Conservation (phyloP, 345 rosid species). For the Bretschneidera sinensis region DNA sequence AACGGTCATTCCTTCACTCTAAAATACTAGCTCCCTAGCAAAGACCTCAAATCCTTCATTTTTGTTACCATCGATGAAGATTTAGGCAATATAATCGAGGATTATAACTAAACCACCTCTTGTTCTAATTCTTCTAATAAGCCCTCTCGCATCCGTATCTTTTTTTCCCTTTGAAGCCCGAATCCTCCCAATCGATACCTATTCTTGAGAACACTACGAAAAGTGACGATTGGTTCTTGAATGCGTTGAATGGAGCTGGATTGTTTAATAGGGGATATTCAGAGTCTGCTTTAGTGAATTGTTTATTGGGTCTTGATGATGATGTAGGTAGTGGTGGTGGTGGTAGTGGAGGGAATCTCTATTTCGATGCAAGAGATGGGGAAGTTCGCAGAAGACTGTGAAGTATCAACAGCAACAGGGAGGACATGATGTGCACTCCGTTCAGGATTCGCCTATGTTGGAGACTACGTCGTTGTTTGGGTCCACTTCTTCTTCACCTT, state of each 20-base stretch:
- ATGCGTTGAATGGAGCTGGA: conserved; percentile 68
- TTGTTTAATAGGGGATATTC: conserved; percentile 61
- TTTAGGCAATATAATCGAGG: conserved; percentile 94
- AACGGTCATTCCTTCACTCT: conserved; percentile 63
- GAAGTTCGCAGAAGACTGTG: conserved; percentile 42
- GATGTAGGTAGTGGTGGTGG: conserved; percentile 21
- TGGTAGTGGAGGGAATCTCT: conserved; percentile 21
- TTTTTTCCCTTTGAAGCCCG: conserved; percentile 70
- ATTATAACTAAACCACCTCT: conserved; percentile 66
- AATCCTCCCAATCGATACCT: conserved; percentile 67
- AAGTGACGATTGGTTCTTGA: conserved; percentile 93
- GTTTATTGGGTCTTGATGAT: conserved; percentile 74
- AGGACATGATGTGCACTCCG: conserved; percentile 67
- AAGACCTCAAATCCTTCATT: conserved; percentile 88
- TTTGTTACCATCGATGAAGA: conserved; percentile 91
- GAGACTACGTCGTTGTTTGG: conserved; percentile 89
- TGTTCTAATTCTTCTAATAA: conserved; percentile 31
- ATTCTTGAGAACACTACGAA: conserved; percentile 56
- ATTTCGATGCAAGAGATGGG: conserved; percentile 26
- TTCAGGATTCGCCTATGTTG: conserved; percentile 93
- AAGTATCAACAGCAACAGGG: conserved; percentile 34
- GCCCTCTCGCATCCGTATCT: conserved; percentile 70
- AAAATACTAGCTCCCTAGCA: conserved; percentile 89
- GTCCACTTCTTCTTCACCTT: conserved; percentile 88
- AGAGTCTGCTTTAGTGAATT: conserved; percentile 72